phyloP scores from a whole-genome alignment of 2,329 filamentous ascomycete species.

The Aureobasidium sp. region DNA sequence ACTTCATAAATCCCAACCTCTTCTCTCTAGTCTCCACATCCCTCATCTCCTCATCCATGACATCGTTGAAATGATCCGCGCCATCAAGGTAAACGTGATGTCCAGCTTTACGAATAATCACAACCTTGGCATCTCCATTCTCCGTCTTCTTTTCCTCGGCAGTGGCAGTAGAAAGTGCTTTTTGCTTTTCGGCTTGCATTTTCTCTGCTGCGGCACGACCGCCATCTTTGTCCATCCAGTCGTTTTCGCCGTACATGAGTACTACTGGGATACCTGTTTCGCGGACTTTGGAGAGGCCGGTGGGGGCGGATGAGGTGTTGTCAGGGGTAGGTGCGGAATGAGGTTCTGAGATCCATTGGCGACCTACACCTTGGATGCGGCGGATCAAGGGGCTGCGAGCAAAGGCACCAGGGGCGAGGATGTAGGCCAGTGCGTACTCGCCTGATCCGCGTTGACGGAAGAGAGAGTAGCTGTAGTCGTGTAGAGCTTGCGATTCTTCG shows the following conservation, averaged over 20 bases:
- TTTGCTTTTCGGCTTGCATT: constrained; percentile 58
- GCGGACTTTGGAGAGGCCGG: constrained; percentile 21
- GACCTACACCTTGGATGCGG: constrained; percentile 75
- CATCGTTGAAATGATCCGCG: constrained; percentile 59
- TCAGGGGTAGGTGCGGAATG: constrained; percentile 23
- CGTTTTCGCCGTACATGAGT: constrained; percentile 93
- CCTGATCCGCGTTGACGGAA: constrained; percentile 92
- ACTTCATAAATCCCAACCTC: constrained; percentile 15
- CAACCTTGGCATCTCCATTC: constrained; percentile 72
- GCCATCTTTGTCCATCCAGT: constrained; percentile 96
- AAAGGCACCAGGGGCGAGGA: constrained; percentile 88
- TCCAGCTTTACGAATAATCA: constrained; percentile 63
- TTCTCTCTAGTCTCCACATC: constrained; percentile 43
- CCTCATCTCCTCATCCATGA: constrained; percentile 58
- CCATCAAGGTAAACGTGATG: constrained; percentile 67
- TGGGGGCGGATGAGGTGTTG: constrained; percentile 16
- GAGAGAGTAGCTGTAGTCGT: constrained; percentile 89
- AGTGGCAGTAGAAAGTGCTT: constrained; percentile 52
- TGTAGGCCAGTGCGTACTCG: constrained; percentile 86
- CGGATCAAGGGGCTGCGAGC: constrained; percentile 81
- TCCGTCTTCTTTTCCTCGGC: constrained; percentile 62
- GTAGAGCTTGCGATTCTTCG: constrained; percentile 72
- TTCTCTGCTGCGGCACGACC: constrained; percentile 73
- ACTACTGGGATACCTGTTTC: constrained; percentile 72
- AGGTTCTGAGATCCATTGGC: constrained; percentile 46